Conservation (phyloP, 306 rosid genomes). For the Quercus aquifolioides region DNA sequence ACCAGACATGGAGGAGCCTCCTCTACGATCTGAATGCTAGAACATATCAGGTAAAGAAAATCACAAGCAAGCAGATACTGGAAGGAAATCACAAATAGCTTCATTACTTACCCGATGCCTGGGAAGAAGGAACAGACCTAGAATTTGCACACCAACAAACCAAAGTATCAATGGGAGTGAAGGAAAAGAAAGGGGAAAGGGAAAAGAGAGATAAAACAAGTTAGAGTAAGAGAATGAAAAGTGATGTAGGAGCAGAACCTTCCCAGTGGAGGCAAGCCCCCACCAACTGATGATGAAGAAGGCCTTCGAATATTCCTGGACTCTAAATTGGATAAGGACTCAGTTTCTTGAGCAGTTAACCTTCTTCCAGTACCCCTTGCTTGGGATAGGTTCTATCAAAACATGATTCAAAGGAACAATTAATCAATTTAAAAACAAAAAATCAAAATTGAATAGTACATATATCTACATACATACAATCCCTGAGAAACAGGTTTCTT, state of each 20-base stretch:
- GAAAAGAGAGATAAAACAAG: not conserved
- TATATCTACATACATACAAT: not conserved
- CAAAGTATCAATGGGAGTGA: constrained; percentile 20
- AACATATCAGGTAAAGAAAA: constrained; percentile 40
- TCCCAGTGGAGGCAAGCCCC: constrained; percentile 96
- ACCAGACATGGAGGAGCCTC: constrained; percentile 77
- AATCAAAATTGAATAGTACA: not conserved
- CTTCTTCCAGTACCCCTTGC: constrained; percentile 79
- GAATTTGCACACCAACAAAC: constrained; percentile 26
- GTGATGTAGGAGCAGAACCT: constrained; percentile 49
- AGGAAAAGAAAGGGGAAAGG: not conserved
- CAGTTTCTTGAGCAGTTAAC: constrained; percentile 61
- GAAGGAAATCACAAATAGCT: constrained; percentile 13
- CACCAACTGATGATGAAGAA: constrained; percentile 89
- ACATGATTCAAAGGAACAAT: constrained; percentile 2
- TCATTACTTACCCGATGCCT: constrained; percentile 77
- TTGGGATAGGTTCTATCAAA: constrained; percentile 79
- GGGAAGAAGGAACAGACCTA: constrained; percentile 84
- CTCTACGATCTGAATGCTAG: constrained; percentile 82
- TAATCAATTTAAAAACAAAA: not conserved
- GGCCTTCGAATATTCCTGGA: constrained; percentile 76
- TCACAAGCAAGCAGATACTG: constrained; percentile 25
- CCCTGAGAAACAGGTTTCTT: not conserved
- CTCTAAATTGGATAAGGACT: constrained; percentile 68
- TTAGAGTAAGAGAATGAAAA: constrained; percentile 11